Evolutionary conservation across 2,329 filamentous ascomycete genomes (phyloP), one percentile per base, ranked within the genome.

Genomic region (Dothideomycetidae sp.): DNA sequence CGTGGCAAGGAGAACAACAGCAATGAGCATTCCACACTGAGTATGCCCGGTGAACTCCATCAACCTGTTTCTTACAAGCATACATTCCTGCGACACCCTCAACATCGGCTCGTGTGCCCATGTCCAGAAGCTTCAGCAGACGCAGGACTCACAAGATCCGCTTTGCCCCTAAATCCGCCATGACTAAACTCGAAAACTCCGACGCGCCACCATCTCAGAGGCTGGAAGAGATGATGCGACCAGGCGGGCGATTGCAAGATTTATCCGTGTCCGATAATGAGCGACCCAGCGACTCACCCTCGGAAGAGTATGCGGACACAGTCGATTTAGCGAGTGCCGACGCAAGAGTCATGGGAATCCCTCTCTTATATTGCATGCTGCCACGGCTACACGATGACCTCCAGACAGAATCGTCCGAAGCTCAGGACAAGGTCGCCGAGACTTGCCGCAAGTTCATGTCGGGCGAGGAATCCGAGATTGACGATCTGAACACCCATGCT

Each of bases 391-490:
- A 62, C 39, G 85, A 93, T 52, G 45, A 51, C 11, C 64, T 86
- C 35, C 54, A 61, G 33, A 90, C 85, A 3, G 63, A 71, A 42
- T 81, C 81, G 15, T 84, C 80, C 1, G 53, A 58, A 34, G 54
- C 72, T 17, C 83, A 93, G 57, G 69, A 78, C 41, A 63, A 73
- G 39, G 88, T 81, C 0, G 63, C 83, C 38, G 59, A 73, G 26
- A 68, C 71, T 50, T 81, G 81, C 49, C 59, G 85, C 18, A 77
- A 79, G 1, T 78, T 76, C 46, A 64, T 93, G 11, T 61, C 63
- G 21, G 61, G 62, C 53, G 53, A 57, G n/a, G 66, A 61, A 29
- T 63, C 64, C 33, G 63, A 68, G 41, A 61, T 65, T 15, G 56
- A 59, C 13, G 56, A 59, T 4, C 42, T 50, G 16, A 93, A 93